phyloP scores from a whole-genome alignment of 177 flowering plant genomes.

The Vitis hybrid region DNA sequence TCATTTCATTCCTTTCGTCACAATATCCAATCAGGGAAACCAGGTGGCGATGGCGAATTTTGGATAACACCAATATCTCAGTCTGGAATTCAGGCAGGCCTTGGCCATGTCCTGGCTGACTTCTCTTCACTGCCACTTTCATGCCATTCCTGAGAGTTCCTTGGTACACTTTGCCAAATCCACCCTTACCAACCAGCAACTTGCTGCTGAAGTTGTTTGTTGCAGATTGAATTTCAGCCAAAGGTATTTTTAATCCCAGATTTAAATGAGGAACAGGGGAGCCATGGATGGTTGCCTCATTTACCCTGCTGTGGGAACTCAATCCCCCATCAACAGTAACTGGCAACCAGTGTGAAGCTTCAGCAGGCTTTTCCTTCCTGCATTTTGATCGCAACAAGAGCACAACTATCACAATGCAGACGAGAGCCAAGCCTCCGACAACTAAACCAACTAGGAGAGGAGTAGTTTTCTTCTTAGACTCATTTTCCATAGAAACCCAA shows the following conservation, averaged over 20 bases:
- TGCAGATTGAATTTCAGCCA: constrained; percentile 24
- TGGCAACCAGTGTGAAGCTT: constrained; percentile 13
- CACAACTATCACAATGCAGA: constrained; percentile 12
- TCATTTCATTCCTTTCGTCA: constrained; percentile 35
- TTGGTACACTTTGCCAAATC: constrained; percentile 33
- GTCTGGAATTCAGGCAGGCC: constrained; percentile 36
- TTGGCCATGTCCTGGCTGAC: constrained; percentile 26
- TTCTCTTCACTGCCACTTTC: constrained; percentile 33
- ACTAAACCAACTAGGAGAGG: constrained; percentile 24
- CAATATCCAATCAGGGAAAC: constrained; percentile 36
- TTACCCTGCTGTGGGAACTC: constrained; percentile 12
- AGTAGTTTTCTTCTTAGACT: neutral
- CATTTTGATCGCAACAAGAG: constrained; percentile 5
- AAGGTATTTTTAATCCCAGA: constrained; percentile 24
- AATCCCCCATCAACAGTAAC: constrained; percentile 4
- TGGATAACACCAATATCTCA: constrained; percentile 29
- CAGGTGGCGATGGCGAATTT: constrained; percentile 30
- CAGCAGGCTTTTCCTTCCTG: constrained; percentile 18
- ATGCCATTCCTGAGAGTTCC: constrained; percentile 24
- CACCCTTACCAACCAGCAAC: constrained; percentile 28
- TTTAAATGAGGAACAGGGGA: constrained; percentile 15
- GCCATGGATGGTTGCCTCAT: constrained; percentile 7
- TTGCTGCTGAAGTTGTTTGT: constrained; percentile 29
- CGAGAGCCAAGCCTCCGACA: constrained; percentile 16
- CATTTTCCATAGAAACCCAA: neutral